Evolutionary conservation across 345 rosid genomes (phyloP), one percentile per base, ranked within the genome.

Genomic region (Hirschfeldia incana): DNA sequence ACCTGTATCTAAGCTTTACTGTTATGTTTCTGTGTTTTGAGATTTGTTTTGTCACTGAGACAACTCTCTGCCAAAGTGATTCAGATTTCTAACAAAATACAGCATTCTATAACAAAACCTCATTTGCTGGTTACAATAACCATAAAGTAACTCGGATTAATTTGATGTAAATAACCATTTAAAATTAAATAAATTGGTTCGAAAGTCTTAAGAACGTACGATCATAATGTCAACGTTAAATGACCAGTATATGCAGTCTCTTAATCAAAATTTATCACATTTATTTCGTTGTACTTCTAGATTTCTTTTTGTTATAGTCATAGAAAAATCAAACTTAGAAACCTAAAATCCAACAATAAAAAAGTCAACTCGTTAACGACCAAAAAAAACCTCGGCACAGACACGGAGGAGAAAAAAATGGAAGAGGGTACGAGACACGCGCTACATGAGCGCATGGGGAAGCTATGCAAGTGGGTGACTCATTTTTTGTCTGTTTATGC

Each of bases 381-480:
- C 55, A 32, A 78, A 26, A 58, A 70, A 58, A 59, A 59, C 68
- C 69, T 72, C 69, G 53, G 77, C 82, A 78, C 77, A 72, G 82
- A 66, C 82, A 78, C 77, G 77, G 77, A 73, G 68, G 67, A 66
- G 67, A 64, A 71, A 39, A 39, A 71, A 30, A 15, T 6, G 17
- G 16, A 5, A 65, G 29, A 59, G 60, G 26, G 39, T 78, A 10
- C 0, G 27, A 39, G 60, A 39, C 76, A 71, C 72, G 72, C 76
- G 67, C 49, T 11, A 42, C 42, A 10, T 1, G 13, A 3, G 79
- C 6, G 63, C 10, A 62, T 63, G 65, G 72, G 29, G 55, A 62
- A 62, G 8, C 21, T 5, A 16, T 13, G 65, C 75, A 77, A 70
- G 76, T 70, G 80, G 80, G 13, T 44, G 26, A n/a, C 16, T 68